phyloP scores from a whole-genome alignment of 2,329 filamentous ascomycete genomes.

The Fusarium armeniacum region DNA sequence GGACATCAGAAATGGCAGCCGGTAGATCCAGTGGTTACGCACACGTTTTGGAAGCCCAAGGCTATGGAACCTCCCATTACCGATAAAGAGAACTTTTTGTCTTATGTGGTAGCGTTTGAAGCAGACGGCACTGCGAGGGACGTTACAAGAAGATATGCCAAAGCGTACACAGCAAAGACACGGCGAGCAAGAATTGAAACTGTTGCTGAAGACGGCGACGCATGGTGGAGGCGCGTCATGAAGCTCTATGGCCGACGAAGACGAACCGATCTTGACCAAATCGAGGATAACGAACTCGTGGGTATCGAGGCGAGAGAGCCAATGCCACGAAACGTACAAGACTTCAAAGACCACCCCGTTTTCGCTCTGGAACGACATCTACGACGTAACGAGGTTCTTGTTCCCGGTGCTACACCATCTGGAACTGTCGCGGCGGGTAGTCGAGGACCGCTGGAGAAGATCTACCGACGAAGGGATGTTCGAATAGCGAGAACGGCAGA shows the following conservation, averaged over 20 bases:
- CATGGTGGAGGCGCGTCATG: conserved; percentile 69
- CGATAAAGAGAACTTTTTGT: conserved; percentile 81
- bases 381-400: conserved; percentile 83
- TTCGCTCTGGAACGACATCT: conserved; percentile 90
- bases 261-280: conserved; percentile 78
- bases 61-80: conserved; percentile 86
- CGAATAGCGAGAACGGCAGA: conserved; percentile 82
- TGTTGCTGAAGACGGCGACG: conserved; percentile 61
- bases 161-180: conserved; percentile 92
- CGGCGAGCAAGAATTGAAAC: conserved; percentile 82
- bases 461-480: conserved; percentile 88
- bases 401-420: conserved; percentile 76
- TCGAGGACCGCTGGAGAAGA: conserved; percentile 75
- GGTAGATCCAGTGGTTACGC: conserved; percentile 86
- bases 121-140: conserved; percentile 83
- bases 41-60: conserved; percentile 78
- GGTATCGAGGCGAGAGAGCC: conserved; percentile 80
- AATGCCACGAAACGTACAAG: conserved; percentile 87
- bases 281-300: conserved; percentile 83
- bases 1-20: conserved; percentile 93
- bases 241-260: conserved; percentile 60
- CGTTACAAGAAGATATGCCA: conserved; percentile 88
- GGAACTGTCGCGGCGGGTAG: conserved; percentile 82
- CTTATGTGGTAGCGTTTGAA: conserved; percentile 89
- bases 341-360: conserved; percentile 88